A percentile compares a stretch with the other conserved stretches of the same genome.
Evolutionary conservation across 2,329 filamentous ascomycete genomes (phyloP).

Genomic region (Penicillium oxalicum): DNA sequence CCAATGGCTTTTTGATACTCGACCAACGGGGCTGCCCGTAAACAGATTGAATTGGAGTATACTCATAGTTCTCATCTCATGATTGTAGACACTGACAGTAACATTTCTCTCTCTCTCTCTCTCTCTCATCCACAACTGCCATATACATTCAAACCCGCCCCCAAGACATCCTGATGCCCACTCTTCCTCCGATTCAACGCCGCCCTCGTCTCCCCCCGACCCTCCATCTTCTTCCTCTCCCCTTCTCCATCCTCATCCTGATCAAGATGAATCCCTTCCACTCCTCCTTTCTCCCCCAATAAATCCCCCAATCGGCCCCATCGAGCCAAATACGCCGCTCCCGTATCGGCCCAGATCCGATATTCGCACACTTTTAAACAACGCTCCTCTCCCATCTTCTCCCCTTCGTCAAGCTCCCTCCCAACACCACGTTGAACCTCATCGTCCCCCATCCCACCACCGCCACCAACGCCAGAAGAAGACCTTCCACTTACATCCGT

Average conservation of each 20-base stretch:
- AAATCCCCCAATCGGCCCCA: slow-evolving; percentile 20
- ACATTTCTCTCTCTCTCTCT: not conserved
- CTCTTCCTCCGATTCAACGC: slow-evolving; percentile 5
- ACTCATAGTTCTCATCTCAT: no score
- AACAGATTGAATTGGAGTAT: no score
- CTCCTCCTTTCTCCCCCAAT: not conserved
- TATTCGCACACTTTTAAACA: slow-evolving; percentile 35
- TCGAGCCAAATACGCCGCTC: slow-evolving; percentile 39
- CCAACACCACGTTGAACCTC: no score
- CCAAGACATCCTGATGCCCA: slow-evolving; percentile 14
- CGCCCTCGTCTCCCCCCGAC: slow-evolving; percentile 3
- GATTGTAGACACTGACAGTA: no score
- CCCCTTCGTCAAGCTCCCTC: not conserved
- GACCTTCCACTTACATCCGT: slow-evolving; percentile 14
- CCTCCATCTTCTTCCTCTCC: slow-evolving; percentile 2
- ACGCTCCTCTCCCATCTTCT: slow-evolving; percentile 12
- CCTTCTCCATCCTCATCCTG: not conserved
- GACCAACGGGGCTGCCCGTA: no score
- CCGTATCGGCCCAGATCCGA: slow-evolving; percentile 42
- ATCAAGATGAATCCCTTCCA: slow-evolving; percentile 5
- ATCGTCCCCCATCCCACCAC: not conserved
- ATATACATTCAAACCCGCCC: slow-evolving; percentile 17
- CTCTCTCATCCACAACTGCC: slow-evolving; percentile 13
- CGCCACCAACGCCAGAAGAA: slow-evolving; percentile 10
- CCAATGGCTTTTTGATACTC: no score